Evolutionary conservation across 2,329 filamentous ascomycete genomes (phyloP).

Genomic region (Botryotinia convoluta): DNA sequence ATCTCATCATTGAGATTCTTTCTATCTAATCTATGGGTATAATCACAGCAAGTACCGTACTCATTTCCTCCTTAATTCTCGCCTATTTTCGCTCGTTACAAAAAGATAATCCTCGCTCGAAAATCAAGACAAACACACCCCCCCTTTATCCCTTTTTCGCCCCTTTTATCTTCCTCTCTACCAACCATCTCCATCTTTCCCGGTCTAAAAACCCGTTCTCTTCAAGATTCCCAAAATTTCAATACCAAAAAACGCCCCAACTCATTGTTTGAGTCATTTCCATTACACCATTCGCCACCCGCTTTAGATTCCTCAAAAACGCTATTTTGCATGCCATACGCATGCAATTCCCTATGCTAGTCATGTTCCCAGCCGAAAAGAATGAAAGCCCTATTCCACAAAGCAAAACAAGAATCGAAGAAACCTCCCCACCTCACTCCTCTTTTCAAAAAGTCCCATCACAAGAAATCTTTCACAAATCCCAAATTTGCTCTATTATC

Average conservation of each 20-base stretch:
- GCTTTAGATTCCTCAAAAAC: background rate
- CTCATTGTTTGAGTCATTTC: background rate
- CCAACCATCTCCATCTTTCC: background rate
- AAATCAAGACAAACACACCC: background rate
- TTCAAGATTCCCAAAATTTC: background rate
- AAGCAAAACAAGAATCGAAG: background rate
- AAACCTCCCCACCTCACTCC: background rate
- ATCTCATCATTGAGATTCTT: background rate
- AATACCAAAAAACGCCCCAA: background rate
- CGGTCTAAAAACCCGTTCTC: background rate
- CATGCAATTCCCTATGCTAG: background rate
- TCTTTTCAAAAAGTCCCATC: background rate
- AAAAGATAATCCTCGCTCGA: background rate
- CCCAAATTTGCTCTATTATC: constrained; percentile 39
- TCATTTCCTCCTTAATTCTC: background rate
- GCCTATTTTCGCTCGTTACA: background rate
- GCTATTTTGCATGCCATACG: background rate
- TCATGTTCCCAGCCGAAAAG: background rate
- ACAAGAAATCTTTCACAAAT: constrained; percentile 36
- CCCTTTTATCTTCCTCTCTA: background rate
- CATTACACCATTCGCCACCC: constrained; percentile 6
- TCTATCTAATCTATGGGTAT: background rate
- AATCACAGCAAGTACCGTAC: background rate
- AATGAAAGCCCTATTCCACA: background rate
- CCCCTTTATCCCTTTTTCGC: background rate